Conservation (phyloP, 768 basidiomycete genomes). For the Phlebiopsis gigantea region DNA sequence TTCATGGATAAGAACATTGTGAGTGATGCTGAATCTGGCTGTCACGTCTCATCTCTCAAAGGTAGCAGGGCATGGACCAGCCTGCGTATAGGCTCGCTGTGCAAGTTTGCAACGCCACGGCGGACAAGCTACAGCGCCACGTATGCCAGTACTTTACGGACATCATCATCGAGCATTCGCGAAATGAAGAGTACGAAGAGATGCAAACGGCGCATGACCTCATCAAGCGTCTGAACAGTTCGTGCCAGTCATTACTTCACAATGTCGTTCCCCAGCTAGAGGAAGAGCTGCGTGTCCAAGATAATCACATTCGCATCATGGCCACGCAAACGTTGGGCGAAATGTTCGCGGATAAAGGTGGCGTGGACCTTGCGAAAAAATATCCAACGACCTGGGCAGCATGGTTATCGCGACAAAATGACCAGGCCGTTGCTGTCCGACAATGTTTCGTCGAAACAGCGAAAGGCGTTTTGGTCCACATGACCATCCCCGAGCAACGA, state of each 20-base stretch:
- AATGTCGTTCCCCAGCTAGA: constrained; percentile 93
- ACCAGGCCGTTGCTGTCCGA: constrained; percentile 67
- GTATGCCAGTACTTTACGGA: constrained; percentile 93
- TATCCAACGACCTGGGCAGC: constrained; percentile 82
- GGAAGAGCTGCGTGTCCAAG: constrained; percentile 79
- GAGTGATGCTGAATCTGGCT: constrained; percentile 22
- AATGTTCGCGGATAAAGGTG: constrained; percentile 81
- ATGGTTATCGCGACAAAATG: constrained; percentile 77
- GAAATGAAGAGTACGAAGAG: constrained; percentile 60
- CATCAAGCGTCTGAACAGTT: constrained; percentile 74
- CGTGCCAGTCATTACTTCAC: constrained; percentile 76
- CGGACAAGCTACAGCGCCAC: constrained; percentile 84
- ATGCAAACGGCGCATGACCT: constrained; percentile 78
- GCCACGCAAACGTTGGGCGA: constrained; percentile 86
- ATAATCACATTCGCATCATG: constrained; percentile 55
- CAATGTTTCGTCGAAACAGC: constrained; percentile 73
- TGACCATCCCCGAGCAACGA: constrained; percentile 54
- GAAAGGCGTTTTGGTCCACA: constrained; percentile 50
- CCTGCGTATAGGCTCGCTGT: constrained; percentile 79
- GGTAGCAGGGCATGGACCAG: constrained; percentile 57
- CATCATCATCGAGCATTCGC: constrained; percentile 56
- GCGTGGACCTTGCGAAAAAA: constrained; percentile 67
- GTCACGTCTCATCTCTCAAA: constrained; percentile 1
- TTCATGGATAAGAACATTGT: constrained; percentile 78
- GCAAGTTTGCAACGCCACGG: constrained; percentile 76